These are phyloP conservation scores for Psilocybe sp. DNA, from an alignment of 768 basidiomycete species.

Conservation along the genomic window DNA sequence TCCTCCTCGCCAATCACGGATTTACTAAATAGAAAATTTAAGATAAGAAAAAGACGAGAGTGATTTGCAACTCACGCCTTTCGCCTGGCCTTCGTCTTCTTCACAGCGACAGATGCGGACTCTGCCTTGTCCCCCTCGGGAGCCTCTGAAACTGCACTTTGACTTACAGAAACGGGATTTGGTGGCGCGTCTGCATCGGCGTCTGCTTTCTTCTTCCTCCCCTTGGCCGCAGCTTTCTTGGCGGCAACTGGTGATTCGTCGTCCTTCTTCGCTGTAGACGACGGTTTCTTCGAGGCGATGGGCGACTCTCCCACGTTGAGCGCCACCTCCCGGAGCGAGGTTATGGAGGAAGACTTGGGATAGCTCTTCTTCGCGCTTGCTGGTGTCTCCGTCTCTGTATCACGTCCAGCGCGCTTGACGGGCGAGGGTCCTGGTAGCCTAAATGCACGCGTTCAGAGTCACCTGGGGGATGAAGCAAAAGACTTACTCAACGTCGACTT, in stretches of 20 bases:
- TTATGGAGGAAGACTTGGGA: constrained; percentile 24
- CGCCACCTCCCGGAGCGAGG: constrained; percentile 28
- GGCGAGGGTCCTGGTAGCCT: constrained; percentile 28
- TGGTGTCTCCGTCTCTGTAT: constrained; percentile 13
- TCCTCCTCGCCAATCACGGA: constrained; percentile 33
- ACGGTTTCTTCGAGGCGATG: constrained; percentile 17
- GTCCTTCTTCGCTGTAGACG: background rate
- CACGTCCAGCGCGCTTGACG: constrained; percentile 20
- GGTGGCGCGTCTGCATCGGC: too few relatives aligned
- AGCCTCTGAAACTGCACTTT: background rate
- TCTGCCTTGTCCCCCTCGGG: constrained; percentile 2
- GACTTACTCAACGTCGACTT: constrained; percentile 22
- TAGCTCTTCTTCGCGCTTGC: constrained; percentile 25
- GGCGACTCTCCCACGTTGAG: constrained; percentile 17
- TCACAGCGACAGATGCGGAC: constrained; percentile 8
- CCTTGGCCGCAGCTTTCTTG: constrained; percentile 1
- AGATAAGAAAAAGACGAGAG: background rate
- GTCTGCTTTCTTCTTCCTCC: background rate
- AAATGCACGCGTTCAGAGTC: constrained; percentile 2
- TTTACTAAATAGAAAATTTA: constrained; percentile 14
- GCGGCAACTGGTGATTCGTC: background rate
- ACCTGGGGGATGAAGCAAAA: background rate
- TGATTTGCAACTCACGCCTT: constrained; percentile 17
- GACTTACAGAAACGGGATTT: too few relatives aligned
- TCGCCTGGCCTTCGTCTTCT: constrained; percentile 20